Percentiles rank a stretch among this genome's conserved stretches.
These are phyloP conservation scores for Thalassiosira sp. DNA, from an alignment of 352 stramenopile species.

Conservation along the genomic window DNA sequence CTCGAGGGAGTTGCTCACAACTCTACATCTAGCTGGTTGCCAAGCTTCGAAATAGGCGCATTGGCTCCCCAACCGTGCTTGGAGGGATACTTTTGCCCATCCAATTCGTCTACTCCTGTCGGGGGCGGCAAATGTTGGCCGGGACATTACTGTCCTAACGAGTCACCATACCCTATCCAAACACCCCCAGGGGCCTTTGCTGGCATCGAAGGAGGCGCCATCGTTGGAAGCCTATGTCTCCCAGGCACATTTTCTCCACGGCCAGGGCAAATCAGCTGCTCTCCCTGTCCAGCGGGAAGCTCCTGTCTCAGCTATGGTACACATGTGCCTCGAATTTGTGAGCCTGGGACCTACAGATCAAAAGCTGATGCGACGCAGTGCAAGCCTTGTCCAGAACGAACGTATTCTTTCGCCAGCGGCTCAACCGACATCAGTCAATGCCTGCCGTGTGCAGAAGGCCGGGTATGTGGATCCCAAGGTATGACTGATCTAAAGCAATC, in stretches of 20 bases:
- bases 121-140: slow-evolving; percentile 89
- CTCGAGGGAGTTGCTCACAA: slow-evolving; percentile 92
- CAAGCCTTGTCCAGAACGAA: slow-evolving; percentile 91
- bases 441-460: slow-evolving; percentile 91
- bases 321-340: slow-evolving; percentile 94
- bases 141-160: slow-evolving; percentile 95
- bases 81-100: slow-evolving; percentile 93
- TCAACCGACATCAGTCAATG: slow-evolving; percentile 94
- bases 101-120: slow-evolving; percentile 84
- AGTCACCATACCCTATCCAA: slow-evolving; percentile 87
- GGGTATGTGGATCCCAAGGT: slow-evolving; percentile 89
- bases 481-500: slow-evolving; percentile 88
- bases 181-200: slow-evolving; percentile 92
- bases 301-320: slow-evolving; percentile 93
- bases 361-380: slow-evolving; percentile 94
- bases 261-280: slow-evolving; percentile 87
- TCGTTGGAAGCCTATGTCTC: slow-evolving; percentile 94
- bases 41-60: slow-evolving; percentile 84
- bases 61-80: slow-evolving; percentile 90
- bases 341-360: slow-evolving; percentile 91
- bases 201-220: slow-evolving; percentile 83
- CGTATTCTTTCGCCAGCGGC: slow-evolving; percentile 90
- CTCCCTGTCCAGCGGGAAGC: slow-evolving; percentile 92
- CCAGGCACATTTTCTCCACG: slow-evolving; percentile 95
- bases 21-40: slow-evolving; percentile 90